These are phyloP conservation scores for Purpureocillium takamizusanense DNA, from an alignment of 2,329 filamentous ascomycete genomes.

Conservation along the genomic window DNA sequence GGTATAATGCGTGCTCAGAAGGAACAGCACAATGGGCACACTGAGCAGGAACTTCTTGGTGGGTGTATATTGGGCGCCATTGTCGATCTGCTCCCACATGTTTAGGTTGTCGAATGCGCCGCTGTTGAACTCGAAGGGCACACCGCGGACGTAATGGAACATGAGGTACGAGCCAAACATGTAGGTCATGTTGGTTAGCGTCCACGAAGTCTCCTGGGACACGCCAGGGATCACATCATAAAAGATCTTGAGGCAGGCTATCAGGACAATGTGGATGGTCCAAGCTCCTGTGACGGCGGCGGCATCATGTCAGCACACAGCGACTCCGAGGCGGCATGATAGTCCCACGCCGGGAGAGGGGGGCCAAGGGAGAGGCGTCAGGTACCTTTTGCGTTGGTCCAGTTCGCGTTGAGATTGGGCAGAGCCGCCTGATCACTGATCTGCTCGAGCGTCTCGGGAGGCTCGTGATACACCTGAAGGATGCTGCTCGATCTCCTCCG, in stretches of 20 bases:
- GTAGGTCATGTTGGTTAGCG: conserved; percentile 95
- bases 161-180: conserved; percentile 99
- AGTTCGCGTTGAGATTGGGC: conserved; percentile 94
- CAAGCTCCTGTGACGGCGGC: conserved; percentile 63
- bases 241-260: conserved; percentile 84
- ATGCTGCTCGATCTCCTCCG: conserved; percentile 95
- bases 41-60: conserved; percentile 96
- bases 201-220: conserved; percentile 98
- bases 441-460: conserved; percentile 92
- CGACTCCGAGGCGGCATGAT: neutral
- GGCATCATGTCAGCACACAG: neutral
- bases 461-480: conserved; percentile 86
- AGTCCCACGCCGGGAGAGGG: neutral
- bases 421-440: conserved; percentile 92
- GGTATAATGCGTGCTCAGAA: conserved; percentile 97
- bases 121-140: conserved; percentile 97
- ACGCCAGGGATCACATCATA: conserved; percentile 95
- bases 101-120: conserved; percentile 98
- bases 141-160: conserved; percentile 98
- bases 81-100: conserved; percentile 99
- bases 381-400: conserved; percentile 97
- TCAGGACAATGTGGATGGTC: conserved; percentile 94
- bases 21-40: conserved; percentile 88
- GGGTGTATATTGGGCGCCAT: conserved; percentile 95
- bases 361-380: conserved; percentile 2